Percentiles rank a stretch among this genome's conserved stretches.
These are phyloP conservation scores for Tylopilus sp. DNA, from an alignment of 768 basidiomycete genomes.

Conservation along the genomic window DNA sequence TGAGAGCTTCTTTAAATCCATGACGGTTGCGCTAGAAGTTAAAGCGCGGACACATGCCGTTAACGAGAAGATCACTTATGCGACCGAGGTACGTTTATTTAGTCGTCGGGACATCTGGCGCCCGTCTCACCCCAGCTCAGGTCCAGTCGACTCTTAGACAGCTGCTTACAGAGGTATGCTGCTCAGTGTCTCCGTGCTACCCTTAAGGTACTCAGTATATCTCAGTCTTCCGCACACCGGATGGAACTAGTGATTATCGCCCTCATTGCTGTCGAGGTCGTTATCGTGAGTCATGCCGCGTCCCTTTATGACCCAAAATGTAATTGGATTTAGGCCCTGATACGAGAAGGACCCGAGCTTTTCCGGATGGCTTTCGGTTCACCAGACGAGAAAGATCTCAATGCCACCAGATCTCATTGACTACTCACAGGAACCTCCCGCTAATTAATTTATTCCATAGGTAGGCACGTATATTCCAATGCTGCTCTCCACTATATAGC, in stretches of 20 bases:
- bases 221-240: conserved; percentile 81
- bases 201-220: not conserved
- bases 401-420: conserved; percentile 5
- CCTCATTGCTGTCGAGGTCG: conserved; percentile 92
- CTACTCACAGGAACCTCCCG: no score
- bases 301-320: not conserved
- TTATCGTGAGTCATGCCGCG: conserved; percentile 57
- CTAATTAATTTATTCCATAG: conserved; percentile 1
- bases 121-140: conserved; percentile 29
- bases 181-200: not conserved
- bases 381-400: conserved; percentile 10
- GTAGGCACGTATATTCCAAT: conserved; percentile 5
- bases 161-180: conserved; percentile 70
- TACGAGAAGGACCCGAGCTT: conserved; percentile 75
- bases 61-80: conserved; percentile 92
- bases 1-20: conserved; percentile 83
- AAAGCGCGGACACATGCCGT: conserved; percentile 74
- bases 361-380: conserved; percentile 48
- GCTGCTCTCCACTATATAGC: not conserved
- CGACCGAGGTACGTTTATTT: conserved; percentile 54
- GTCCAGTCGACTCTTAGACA: conserved; percentile 88
- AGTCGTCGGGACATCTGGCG: not conserved
- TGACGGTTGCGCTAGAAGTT: conserved; percentile 85
- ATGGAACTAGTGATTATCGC: conserved; percentile 96
- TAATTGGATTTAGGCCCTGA: conserved; percentile 50